phyloP scores from a whole-genome alignment of 768 basidiomycete species.

The Termitomyces sp. region DNA sequence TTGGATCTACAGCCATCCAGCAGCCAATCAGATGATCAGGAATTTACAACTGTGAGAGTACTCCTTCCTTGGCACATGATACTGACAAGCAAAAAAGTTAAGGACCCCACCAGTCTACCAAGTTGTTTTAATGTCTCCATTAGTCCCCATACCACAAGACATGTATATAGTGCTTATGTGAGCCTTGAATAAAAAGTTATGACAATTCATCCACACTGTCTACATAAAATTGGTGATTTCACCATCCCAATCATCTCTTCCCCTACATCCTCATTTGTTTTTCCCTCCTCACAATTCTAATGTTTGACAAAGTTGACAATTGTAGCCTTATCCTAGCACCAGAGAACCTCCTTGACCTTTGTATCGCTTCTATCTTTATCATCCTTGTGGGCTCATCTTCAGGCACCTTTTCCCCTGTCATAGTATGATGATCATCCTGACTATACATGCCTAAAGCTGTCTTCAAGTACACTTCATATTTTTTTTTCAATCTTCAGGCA shows the following conservation, averaged over 20 bases:
- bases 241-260: background rate
- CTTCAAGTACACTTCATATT: conserved; percentile 64
- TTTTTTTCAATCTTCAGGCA: background rate
- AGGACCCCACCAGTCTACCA: background rate
- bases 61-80: too few relatives aligned
- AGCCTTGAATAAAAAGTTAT: background rate
- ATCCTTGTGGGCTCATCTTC: conserved; percentile 51
- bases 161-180: background rate
- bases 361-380: too few relatives aligned
- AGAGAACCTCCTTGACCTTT: conserved; percentile 44
- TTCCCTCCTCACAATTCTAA: conserved; percentile 2
- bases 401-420: conserved; percentile 71
- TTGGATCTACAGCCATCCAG: background rate
- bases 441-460: conserved; percentile 54
- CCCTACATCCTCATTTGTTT: background rate
- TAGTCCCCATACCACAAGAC: background rate
- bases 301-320: conserved; percentile 19
- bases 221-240: too few relatives aligned
- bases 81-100: background rate
- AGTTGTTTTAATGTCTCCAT: background rate
- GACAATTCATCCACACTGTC: background rate
- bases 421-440: conserved; percentile 49
- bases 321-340: conserved; percentile 56
- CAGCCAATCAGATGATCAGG: background rate
- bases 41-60: background rate